Evolutionary conservation across 345 rosid genomes (phyloP).

Genomic region (Raphanus raphanistrum): DNA sequence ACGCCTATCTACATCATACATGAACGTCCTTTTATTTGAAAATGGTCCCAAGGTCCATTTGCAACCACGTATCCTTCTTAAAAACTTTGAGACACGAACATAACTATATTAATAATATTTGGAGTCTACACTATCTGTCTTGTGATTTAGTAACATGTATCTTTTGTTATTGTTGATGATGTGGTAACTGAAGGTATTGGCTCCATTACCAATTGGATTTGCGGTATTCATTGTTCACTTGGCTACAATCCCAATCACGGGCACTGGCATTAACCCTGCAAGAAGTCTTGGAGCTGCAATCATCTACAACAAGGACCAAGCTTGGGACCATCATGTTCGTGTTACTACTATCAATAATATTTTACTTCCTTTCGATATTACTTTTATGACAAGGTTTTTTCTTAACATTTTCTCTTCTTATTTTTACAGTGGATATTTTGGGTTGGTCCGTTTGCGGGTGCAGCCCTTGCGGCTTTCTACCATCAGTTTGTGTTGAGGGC

Average conservation of each 20-base stretch:
- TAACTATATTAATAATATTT: neutral
- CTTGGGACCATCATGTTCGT: conserved; percentile 91
- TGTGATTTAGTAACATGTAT: conserved; percentile 24
- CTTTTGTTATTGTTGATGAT: conserved; percentile 9
- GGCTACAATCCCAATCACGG: conserved; percentile 92
- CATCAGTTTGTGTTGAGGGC: conserved; percentile 66
- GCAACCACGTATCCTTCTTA: conserved; percentile 30
- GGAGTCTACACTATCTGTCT: conserved; percentile 17
- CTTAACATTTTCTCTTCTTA: neutral
- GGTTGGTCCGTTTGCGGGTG: conserved; percentile 74
- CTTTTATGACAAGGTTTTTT: neutral
- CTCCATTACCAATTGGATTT: conserved; percentile 94
- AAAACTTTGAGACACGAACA: neutral
- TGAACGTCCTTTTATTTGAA: neutral
- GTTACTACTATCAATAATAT: neutral
- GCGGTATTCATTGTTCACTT: conserved; percentile 95
- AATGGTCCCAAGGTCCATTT: conserved; percentile 23
- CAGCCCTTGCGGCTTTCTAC: conserved; percentile 64
- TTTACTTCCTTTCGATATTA: neutral
- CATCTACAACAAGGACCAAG: conserved; percentile 64
- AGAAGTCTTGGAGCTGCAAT: conserved; percentile 96
- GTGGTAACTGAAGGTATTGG: conserved; percentile 61
- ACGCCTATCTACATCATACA: conserved; percentile 21
- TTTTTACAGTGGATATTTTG: conserved; percentile 64
- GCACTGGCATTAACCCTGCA: conserved; percentile 96